Evolutionary conservation across 129 eudicot species (phyloP).

Genomic region (Helichrysum umbraculigerum): DNA sequence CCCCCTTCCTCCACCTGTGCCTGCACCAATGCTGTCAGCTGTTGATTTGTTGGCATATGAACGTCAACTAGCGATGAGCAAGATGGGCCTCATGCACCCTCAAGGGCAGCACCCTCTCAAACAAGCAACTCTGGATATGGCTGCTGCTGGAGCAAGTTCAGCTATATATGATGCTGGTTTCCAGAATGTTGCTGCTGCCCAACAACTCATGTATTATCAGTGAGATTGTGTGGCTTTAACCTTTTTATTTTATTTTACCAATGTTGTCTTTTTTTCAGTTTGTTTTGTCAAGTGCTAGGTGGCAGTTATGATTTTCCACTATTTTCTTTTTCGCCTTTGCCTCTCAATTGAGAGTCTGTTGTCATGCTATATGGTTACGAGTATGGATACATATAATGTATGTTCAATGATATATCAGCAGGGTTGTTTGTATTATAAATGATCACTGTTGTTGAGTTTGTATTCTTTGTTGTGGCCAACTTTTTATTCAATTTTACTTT

Average conservation of each 20-base stretch:
- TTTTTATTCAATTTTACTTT: slow-evolving; percentile 35
- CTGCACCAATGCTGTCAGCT: slow-evolving; percentile 60
- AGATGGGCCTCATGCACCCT: slow-evolving; percentile 71
- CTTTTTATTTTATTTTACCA: not conserved
- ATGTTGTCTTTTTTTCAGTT: not conserved
- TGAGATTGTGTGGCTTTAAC: slow-evolving; percentile 31
- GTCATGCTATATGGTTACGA: not conserved
- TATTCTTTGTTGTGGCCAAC: slow-evolving; percentile 45
- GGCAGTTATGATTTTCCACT: not conserved
- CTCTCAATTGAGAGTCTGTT: slow-evolving; percentile 1
- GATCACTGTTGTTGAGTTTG: not conserved
- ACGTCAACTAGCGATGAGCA: slow-evolving; percentile 69
- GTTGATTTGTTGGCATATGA: slow-evolving; percentile 67
- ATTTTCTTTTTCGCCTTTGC: not conserved
- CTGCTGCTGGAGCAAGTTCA: slow-evolving; percentile 71
- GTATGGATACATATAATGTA: slow-evolving; percentile 2
- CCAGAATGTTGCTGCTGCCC: slow-evolving; percentile 81
- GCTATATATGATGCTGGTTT: slow-evolving; percentile 82
- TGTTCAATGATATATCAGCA: not conserved
- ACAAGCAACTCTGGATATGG: slow-evolving; percentile 73
- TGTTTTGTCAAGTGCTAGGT: not conserved
- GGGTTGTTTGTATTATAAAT: slow-evolving; percentile 42
- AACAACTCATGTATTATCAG: slow-evolving; percentile 89
- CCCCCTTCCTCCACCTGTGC: slow-evolving; percentile 83
- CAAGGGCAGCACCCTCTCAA: slow-evolving; percentile 64